Evolutionary conservation across 805 yeast genomes (phyloP), one percentile per base, ranked within the genome.

Genomic region (Kuraishia ogatae): DNA sequence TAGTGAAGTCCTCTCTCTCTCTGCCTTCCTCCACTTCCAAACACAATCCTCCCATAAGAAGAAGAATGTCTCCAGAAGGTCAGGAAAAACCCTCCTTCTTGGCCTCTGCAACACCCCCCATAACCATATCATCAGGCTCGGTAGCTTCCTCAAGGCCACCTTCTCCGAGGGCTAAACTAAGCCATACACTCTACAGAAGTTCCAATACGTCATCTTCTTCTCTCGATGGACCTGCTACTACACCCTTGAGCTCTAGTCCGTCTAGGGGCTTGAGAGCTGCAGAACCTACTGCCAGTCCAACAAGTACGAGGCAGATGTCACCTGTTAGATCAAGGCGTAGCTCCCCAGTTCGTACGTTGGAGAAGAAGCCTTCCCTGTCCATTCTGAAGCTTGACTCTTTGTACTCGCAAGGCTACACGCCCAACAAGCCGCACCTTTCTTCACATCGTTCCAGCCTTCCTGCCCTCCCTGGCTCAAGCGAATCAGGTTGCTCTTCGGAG

Each of bases 321-420:
- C 46, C 53, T 13, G 46, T 24, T 26, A 28, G 22, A 11, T 22
- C 24, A 26, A 24, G 22, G 15, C 28, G 19, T 17, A 51, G 50
- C 13, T 23, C 22, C 1, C 22, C 39, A 11, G 46, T 24, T 15
- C 39, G 49, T 35, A 35, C 43, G 43, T 15, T 35, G 43, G 43
- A 35, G n/a, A 35, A 59, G 17, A 65, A 62, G 50, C 64, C 64
- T 4, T 65, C 69, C 2, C 55, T 61, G 59, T 59, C 65, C 2
- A 59, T 64, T 19, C 54, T 64, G 54, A 62, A 56, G 26, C 52
- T 63, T 35, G 69, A 65, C 53, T 55, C 50, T 39, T 48, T 47
- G 19, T 60, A 59, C 51, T 50, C 43, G 15, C 28, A 29, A 11
- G 48, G 35, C 47, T 13, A 21, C 20, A 8, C 48, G 2, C 19